Base-by-base conservation (phyloP, 163 green algal species). In the Chlamydomonas reinhardtii region DNA sequence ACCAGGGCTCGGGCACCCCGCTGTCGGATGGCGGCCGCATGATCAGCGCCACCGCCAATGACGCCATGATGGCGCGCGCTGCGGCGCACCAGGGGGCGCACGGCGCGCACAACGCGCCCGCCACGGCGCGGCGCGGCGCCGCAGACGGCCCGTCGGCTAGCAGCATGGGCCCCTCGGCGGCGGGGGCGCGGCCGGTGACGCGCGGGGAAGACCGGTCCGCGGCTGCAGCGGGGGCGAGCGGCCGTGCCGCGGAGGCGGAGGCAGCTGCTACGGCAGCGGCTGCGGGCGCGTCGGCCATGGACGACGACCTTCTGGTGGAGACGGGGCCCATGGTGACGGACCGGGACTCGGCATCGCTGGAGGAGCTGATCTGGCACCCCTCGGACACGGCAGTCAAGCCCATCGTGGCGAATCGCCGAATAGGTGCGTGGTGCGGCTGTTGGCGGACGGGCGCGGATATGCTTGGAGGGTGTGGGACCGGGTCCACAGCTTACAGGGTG, bases 341-440 rank as follows among this genome's bases (percentile, higher is more conserved):
- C 59, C 31, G 65, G 1, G 73, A 83, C 72, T 39, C 74, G 59
- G 54, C 73, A 1, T 72, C 84, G 0, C 39, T 95, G 37, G 91
- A 95, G 69, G 82, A 85, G 22, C 84, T 98, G 1, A 89, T 98
- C 11, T 99, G 96, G 93, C 96, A 99, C 72, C 56, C 93, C 0
- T 94, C 87, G 9, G 97, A 99, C 87, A 89, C 90, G 20, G 90
- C 91, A 0, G 96, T 98, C 25, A 97, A 97, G 90, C 97, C 97
- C 16, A 98, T 99, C 76, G 95, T 99, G 31, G 93, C 94, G 3
- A 99, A 99, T 88, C 81, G 94, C 4, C 88, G 95, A 61, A 97
- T 98, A 83, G 82, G 82, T 87, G 61, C 4, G 81, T 37, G 2
- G 48, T 11, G 48, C 48, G 48, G 48, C 19, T 17, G 11, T 1